A percentile compares a stretch with the other conserved stretches of the same genome.
phyloP scores from a whole-genome alignment of 208 protist species.

The Leishmania guyanensis region DNA sequence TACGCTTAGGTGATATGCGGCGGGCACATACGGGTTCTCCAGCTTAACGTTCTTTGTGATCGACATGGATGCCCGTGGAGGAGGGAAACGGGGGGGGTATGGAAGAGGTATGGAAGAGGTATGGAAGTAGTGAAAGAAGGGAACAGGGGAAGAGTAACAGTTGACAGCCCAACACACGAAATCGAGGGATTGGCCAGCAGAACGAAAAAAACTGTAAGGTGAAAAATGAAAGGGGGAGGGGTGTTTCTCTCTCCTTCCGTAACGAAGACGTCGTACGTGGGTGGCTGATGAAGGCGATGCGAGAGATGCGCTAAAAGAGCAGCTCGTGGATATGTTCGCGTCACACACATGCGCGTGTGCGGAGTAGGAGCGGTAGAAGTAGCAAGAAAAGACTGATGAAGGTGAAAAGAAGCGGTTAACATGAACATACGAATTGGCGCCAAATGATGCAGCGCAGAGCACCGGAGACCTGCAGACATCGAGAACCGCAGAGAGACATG shows the following conservation, averaged over 20 bases:
- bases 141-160: not conserved
- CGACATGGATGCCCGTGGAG: not conserved
- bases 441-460: not conserved
- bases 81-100: not conserved
- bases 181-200: not conserved
- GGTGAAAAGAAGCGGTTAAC: not conserved
- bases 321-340: too few relatives aligned
- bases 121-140: not conserved
- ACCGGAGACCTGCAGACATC: not conserved
- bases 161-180: not conserved
- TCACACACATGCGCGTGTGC: not conserved
- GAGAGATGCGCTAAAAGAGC: too few relatives aligned
- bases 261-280: not conserved
- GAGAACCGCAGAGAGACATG: not conserved
- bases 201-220: not conserved
- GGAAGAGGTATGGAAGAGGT: not conserved
- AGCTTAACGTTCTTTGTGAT: slow-evolving; percentile 53
- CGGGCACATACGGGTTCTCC: slow-evolving; percentile 75
- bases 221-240: not conserved
- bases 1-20: slow-evolving; percentile 68
- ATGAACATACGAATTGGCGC: not conserved
- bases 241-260: not conserved
- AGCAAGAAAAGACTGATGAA: not conserved
- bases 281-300: not conserved
- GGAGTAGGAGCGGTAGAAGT: not conserved